Evolutionary conservation across 2,329 filamentous ascomycete species (phyloP).

Genomic region (Bretziella fagacearum): DNA sequence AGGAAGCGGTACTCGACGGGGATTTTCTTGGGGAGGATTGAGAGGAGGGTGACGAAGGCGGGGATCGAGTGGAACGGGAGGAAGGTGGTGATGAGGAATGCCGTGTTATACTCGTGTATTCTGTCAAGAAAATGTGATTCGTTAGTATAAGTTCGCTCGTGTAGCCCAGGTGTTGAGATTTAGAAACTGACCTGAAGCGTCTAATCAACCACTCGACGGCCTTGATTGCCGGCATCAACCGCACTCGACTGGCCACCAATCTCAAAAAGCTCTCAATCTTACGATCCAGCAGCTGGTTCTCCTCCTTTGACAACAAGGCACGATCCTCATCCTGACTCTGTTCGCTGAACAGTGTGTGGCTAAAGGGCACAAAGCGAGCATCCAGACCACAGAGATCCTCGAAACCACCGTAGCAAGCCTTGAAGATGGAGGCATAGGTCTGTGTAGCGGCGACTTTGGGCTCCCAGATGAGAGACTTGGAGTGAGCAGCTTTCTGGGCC

Average conservation of each 20-base stretch:
- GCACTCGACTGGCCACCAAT: constrained; percentile 56
- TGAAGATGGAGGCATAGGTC: constrained; percentile 76
- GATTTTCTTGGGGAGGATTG: constrained; percentile 64
- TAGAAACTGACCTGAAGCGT: constrained; percentile 56
- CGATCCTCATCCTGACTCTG: constrained; percentile 84
- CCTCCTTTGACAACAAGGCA: constrained; percentile 59
- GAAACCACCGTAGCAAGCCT: constrained; percentile 76
- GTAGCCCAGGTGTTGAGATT: not conserved
- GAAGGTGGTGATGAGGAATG: constrained; percentile 63
- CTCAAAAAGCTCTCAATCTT: constrained; percentile 70
- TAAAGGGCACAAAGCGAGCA: constrained; percentile 56
- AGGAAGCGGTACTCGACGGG: constrained; percentile 69
- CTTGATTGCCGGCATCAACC: constrained; percentile 77
- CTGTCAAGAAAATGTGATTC: constrained; percentile 26
- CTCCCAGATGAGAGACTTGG: constrained; percentile 90
- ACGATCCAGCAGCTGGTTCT: constrained; percentile 67
- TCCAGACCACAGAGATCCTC: constrained; percentile 83
- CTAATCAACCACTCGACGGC: constrained; percentile 89
- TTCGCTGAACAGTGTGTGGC: constrained; percentile 71
- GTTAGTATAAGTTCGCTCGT: not conserved
- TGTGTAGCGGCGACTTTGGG: constrained; percentile 68
- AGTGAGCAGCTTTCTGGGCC: constrained; percentile 79
- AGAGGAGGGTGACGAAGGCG: constrained; percentile 70
- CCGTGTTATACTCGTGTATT: constrained; percentile 80
- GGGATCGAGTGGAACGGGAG: constrained; percentile 81